Evolutionary conservation across 2,329 filamentous ascomycete genomes (phyloP).

Genomic region (Venturiaceae sp.): DNA sequence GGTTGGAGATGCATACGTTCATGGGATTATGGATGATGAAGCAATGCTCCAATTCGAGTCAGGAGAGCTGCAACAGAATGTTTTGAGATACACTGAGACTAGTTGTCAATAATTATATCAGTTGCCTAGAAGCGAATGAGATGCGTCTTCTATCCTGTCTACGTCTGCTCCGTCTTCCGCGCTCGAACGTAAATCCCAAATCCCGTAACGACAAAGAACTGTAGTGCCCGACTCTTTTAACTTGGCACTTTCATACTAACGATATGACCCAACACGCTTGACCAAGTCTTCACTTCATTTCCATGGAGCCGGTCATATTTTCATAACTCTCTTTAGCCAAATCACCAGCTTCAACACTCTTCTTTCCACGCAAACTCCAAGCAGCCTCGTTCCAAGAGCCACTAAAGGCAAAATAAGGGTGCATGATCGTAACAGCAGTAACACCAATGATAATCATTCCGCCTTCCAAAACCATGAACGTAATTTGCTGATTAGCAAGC

Average conservation of each 20-base stretch:
- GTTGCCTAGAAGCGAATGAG: too few relatives aligned
- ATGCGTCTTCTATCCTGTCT: too few relatives aligned
- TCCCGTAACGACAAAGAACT: too few relatives aligned
- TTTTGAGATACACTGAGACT: too few relatives aligned
- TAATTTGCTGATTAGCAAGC: slow-evolving; percentile 37
- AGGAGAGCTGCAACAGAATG: too few relatives aligned
- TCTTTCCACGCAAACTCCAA: not conserved
- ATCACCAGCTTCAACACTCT: not conserved
- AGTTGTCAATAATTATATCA: too few relatives aligned
- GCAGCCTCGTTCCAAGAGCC: slow-evolving; percentile 5
- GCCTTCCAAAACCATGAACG: slow-evolving; percentile 44
- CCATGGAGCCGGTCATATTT: not conserved
- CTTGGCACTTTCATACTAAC: too few relatives aligned
- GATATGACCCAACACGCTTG: too few relatives aligned
- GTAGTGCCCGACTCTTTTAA: too few relatives aligned
- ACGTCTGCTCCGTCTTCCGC: too few relatives aligned
- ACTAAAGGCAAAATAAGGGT: slow-evolving; percentile 29
- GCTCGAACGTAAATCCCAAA: too few relatives aligned
- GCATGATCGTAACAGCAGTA: slow-evolving; percentile 34
- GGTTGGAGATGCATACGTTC: not conserved
- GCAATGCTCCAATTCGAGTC: too few relatives aligned
- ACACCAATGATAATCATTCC: slow-evolving; percentile 41
- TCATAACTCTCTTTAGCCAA: not conserved
- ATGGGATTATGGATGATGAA: not conserved
- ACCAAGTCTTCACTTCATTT: not conserved